Evolutionary conservation across 768 basidiomycete genomes (phyloP), one percentile per base, ranked within the genome.

Genomic region (Saitozyma podzolica): DNA sequence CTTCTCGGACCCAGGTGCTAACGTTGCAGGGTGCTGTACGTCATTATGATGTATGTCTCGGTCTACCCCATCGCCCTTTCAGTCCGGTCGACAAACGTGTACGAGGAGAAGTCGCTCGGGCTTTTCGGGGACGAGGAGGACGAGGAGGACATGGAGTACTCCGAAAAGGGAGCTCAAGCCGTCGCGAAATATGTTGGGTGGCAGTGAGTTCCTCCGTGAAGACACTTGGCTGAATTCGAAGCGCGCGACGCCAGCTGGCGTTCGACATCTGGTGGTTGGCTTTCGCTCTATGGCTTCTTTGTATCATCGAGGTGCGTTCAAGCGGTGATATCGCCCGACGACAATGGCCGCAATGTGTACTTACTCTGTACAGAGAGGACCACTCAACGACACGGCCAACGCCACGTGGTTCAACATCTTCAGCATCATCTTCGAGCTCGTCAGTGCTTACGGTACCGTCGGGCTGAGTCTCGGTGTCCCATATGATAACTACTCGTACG

Each of bases 211-310:
- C 0, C 16, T 16, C 13, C 0, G 13, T 9, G 4, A 1, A 41
- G 37, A 1, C 29, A 52, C 10, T 14, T 37, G 50, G 50, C 45
- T 68, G 59, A 63, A 17, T 7, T 11, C 7, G 14, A 6, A 8
- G 51, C 72, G 69, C 58, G 78, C 77, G 16, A 14, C 61, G 78
- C 68, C 95, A 99, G 75, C 86, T 99, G 61, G 90, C 94, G 2
- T 97, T 96, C 66, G 94, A 96, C 79, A 92, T 97, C 85, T 96
- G 94, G 95, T 96, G 92, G 92, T 79, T 98, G 19, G 89, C 83
- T 0, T 78, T 91, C 11, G 92, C 91, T 0, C 79, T 97, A 11
- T 92, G 93, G 80, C 78, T 96, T 1, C 83, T 97, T 47, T 97
- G 94, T 76, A 95, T 97, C 67, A 87, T 96, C 64, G 96, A 97